Conservation (phyloP, 306 rosid genomes). For the Lablab purpureus region DNA sequence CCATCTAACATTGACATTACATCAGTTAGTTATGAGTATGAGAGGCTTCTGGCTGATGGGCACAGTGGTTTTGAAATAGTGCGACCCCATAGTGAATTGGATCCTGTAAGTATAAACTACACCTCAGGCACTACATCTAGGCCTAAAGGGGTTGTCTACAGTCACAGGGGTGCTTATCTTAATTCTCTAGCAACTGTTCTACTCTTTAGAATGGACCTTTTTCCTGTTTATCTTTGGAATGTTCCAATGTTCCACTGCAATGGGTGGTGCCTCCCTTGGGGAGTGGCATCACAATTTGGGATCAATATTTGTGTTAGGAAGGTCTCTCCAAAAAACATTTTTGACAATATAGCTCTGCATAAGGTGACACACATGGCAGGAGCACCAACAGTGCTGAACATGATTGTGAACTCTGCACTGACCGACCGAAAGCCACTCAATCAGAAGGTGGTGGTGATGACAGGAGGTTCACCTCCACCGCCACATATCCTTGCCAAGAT, state of each 20-base stretch:
- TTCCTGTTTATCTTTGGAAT: conserved; percentile 88
- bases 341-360: conserved; percentile 58
- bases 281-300: conserved; percentile 82
- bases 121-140: conserved; percentile 94
- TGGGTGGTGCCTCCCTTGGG: conserved; percentile 95
- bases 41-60: conserved; percentile 59
- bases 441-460: conserved; percentile 67
- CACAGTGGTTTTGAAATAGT: conserved; percentile 56
- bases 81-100: conserved; percentile 75
- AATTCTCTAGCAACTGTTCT: conserved; percentile 74
- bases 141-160: conserved; percentile 89
- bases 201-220: conserved; percentile 66
- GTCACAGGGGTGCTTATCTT: conserved; percentile 87
- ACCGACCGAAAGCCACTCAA: conserved; percentile 57
- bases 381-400: conserved; percentile 87
- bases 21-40: conserved; percentile 63
- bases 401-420: conserved; percentile 68
- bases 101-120: conserved; percentile 83
- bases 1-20: conserved; percentile 37
- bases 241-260: conserved; percentile 91
- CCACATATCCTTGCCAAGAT: conserved; percentile 73
- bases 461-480: conserved; percentile 84
- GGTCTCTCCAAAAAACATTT: conserved; percentile 66
- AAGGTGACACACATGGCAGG: conserved; percentile 87
- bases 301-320: conserved; percentile 73